Evolutionary conservation across 768 basidiomycete species (phyloP).

Genomic region (Tricholoma flavovirens): DNA sequence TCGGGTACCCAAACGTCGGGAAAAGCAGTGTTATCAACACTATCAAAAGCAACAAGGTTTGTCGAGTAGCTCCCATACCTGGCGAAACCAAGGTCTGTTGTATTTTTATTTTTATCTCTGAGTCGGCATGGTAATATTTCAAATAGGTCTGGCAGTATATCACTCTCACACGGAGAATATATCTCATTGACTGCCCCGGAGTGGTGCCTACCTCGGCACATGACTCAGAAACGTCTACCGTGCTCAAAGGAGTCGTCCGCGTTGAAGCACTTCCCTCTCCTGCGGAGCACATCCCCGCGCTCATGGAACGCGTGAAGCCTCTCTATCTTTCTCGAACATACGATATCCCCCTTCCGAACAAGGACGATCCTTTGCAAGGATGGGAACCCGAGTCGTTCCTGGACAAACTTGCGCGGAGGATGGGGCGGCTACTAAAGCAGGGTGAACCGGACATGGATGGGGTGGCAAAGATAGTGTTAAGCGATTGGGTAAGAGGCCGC

Average conservation of each 20-base stretch:
- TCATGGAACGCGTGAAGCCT: slow-evolving; percentile 90
- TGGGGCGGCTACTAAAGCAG: slow-evolving; percentile 86
- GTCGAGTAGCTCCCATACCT: slow-evolving; percentile 92
- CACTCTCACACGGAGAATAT: slow-evolving; percentile 91
- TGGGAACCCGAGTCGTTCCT: slow-evolving; percentile 81
- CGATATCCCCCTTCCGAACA: slow-evolving; percentile 58
- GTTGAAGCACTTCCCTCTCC: slow-evolving; percentile 93
- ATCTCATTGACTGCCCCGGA: slow-evolving; percentile 98
- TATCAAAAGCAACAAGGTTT: slow-evolving; percentile 96
- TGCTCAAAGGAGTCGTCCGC: slow-evolving; percentile 94
- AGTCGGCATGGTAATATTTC: slow-evolving; percentile 12
- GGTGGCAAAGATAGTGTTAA: slow-evolving; percentile 90
- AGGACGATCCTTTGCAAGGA: slow-evolving; percentile 40
- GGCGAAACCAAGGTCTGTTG: slow-evolving; percentile 84
- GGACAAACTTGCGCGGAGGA: slow-evolving; percentile 81
- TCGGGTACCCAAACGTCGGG: slow-evolving; percentile 98
- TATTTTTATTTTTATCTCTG: slow-evolving; percentile 17
- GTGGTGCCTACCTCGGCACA: slow-evolving; percentile 92
- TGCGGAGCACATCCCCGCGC: slow-evolving; percentile 83
- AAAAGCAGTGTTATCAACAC: slow-evolving; percentile 99
- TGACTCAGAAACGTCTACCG: slow-evolving; percentile 85
- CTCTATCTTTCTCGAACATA: slow-evolving; percentile 88
- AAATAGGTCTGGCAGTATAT: slow-evolving; percentile 96
- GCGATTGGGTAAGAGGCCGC: slow-evolving; percentile 95
- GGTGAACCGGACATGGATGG: slow-evolving; percentile 92